phyloP scores from a whole-genome alignment of 306 rosid species.

The Castanopsis chinensis region DNA sequence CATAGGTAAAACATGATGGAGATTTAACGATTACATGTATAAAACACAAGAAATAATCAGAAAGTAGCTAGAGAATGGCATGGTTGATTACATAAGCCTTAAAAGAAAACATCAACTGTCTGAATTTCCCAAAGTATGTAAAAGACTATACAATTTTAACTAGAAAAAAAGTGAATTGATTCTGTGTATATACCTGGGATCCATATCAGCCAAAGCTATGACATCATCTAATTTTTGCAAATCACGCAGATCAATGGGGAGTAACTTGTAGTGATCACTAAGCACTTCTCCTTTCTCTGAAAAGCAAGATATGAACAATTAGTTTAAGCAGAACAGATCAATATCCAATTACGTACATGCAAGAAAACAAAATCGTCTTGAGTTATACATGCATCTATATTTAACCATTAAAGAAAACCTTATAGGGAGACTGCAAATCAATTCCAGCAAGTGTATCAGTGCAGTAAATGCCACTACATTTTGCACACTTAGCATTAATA shows the following conservation, averaged over 20 bases:
- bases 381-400: neutral
- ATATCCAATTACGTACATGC: neutral
- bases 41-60: neutral
- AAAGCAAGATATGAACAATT: conserved; percentile 23
- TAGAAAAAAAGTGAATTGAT: conserved; percentile 8
- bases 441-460: neutral
- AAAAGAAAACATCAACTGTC: neutral
- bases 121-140: neutral
- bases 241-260: conserved; percentile 84
- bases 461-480: neutral
- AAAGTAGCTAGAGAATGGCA: neutral
- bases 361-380: neutral
- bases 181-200: conserved; percentile 63
- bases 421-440: neutral
- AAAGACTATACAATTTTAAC: neutral
- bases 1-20: neutral
- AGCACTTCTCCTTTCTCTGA: conserved; percentile 89
- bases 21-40: neutral
- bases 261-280: conserved; percentile 79
- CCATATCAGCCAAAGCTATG: conserved; percentile 69
- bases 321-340: neutral
- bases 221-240: conserved; percentile 50
- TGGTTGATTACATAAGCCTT: neutral
- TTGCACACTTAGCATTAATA: neutral
- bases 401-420: neutral